Evolutionary conservation across 164 flowering plant genomes (phyloP), one percentile per base, ranked within the genome.

Genomic region (Magnolia changhungtana): DNA sequence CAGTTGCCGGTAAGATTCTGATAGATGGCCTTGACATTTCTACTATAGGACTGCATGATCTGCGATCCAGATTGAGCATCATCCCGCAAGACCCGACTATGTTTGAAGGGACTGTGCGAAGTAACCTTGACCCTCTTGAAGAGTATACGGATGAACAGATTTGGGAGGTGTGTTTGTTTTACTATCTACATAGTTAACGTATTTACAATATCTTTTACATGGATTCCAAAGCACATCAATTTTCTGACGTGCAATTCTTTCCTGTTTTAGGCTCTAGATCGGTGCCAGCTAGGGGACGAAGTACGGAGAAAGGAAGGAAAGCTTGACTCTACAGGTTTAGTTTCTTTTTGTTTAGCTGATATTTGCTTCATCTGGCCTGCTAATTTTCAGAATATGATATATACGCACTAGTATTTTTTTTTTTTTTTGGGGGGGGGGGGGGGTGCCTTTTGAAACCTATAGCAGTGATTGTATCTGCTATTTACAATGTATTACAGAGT

Each of bases 1-100:
- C 88, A 27, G 59, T 78, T 24, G 79, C 68, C 64, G 87, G 88
- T 70, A 76, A 77, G 52, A 84, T 84, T 19, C 7, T 80, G 27
- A 82, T 86, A 72, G 88, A 86, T 80, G 83, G 82, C 23, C 29
- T 83, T 13, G 67, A 84, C 76, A 86, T 86, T 29, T 84, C 78
- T 16, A 77, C 76, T 23, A 81, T 86, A 72, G 88, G 88, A 29
- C 78, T 84, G 55, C 87, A 86, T 69, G 88, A 86, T 64, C 76
- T 86, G 65, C 75, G 88, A n/a, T 84, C 84, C 23, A 78, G 85
- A 75, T 69, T 86, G 74, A 83, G 86, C 75, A 86, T 84, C 21
- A 86, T 86, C 64, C 88, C 88, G 4, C 87, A 84, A 66, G 88
- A 86, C 63, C 88, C 88, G 3, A 84, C 88, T 50, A 80, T 86